Evolutionary conservation across 352 stramenopile species (phyloP).

Genomic region (Phytopythium mirpurense): DNA sequence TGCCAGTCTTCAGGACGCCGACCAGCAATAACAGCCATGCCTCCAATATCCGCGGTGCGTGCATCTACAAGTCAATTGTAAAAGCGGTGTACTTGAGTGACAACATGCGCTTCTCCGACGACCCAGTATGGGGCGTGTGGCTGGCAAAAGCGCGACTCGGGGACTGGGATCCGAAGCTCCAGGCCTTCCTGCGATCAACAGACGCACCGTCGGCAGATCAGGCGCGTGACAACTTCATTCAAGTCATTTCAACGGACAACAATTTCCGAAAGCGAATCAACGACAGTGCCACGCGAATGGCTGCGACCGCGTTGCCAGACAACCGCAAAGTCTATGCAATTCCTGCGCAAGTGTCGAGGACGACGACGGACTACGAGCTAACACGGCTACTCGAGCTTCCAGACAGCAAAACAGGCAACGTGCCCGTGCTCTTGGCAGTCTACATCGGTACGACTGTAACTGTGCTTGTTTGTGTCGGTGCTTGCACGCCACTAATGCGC

Average conservation of each 20-base stretch:
- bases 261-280: not conserved
- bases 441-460: constrained; percentile 12
- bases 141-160: constrained; percentile 10
- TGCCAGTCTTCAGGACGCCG: constrained; percentile 8
- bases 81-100: constrained; percentile 17
- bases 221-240: constrained; percentile 1
- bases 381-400: not conserved
- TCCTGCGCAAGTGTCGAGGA: constrained; percentile 2
- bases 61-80: constrained; percentile 9
- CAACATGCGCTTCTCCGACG: constrained; percentile 16
- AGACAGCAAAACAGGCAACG: constrained; percentile 9
- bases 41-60: not conserved
- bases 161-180: constrained; percentile 1
- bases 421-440: constrained; percentile 1
- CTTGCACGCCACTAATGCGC: too few species aligned
- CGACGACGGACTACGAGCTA: constrained; percentile 4
- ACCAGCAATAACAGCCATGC: not conserved
- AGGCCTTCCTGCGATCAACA: not conserved
- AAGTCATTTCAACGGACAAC: constrained; percentile 10
- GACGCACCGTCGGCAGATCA: not conserved
- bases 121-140: constrained; percentile 17
- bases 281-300: not conserved
- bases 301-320: not conserved
- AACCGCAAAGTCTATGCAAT: constrained; percentile 1
- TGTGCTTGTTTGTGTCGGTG: too few species aligned